These are phyloP conservation scores for Termitomyces sp. DNA, from an alignment of 768 basidiomycete genomes.

Conservation along the genomic window DNA sequence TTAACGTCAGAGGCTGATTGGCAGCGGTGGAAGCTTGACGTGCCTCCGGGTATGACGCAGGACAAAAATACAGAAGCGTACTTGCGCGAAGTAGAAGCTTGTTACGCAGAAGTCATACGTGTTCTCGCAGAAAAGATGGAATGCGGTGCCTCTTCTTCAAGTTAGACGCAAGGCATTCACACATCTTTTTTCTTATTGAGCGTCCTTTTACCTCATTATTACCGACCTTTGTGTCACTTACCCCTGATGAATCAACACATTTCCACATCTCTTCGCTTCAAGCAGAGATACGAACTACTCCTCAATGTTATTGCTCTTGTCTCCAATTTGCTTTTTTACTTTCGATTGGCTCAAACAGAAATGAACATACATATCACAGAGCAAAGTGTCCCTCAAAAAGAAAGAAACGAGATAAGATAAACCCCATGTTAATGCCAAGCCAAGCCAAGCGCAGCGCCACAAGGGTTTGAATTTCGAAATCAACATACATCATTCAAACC, in stretches of 20 bases:
- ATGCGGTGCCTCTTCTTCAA: neutral
- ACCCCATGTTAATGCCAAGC: too few relatives aligned
- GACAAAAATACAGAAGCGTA: slow-evolving; percentile 68
- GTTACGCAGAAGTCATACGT: slow-evolving; percentile 29
- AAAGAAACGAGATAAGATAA: too few relatives aligned
- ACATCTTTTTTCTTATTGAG: neutral
- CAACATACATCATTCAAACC: too few relatives aligned
- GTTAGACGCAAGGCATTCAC: neutral
- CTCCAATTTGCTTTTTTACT: neutral
- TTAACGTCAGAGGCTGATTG: neutral
- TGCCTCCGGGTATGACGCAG: slow-evolving; percentile 64
- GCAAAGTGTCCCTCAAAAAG: too few relatives aligned
- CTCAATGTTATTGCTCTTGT: too few relatives aligned
- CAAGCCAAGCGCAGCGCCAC: too few relatives aligned
- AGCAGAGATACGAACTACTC: too few relatives aligned
- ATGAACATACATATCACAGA: too few relatives aligned
- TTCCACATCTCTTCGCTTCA: too few relatives aligned
- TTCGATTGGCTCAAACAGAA: neutral
- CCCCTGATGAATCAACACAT: too few relatives aligned
- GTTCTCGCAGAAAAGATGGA: slow-evolving; percentile 23
- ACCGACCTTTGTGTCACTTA: neutral
- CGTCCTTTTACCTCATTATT: neutral
- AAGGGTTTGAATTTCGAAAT: too few relatives aligned
- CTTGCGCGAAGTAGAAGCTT: slow-evolving; percentile 34
- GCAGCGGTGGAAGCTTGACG: slow-evolving; percentile 43